phyloP scores from a whole-genome alignment of 139 green algal species.

The Medakamo hakoo region DNA sequence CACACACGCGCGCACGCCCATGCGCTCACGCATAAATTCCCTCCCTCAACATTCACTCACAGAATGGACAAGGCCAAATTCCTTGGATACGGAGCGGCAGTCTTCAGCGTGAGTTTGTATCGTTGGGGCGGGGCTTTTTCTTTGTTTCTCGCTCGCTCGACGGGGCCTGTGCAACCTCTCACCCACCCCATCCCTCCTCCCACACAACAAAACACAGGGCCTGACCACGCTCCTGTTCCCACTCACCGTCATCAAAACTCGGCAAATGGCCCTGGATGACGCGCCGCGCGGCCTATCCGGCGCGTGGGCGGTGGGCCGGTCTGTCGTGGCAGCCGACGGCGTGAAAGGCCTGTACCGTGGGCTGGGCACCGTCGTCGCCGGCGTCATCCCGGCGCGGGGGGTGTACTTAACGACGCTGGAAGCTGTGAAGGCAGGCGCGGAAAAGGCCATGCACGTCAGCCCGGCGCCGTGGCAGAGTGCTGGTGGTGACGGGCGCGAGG shows the following conservation, averaged over 20 bases:
- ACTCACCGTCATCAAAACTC: conserved; percentile 84
- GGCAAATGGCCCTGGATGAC: conserved; percentile 55
- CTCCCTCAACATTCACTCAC: not conserved
- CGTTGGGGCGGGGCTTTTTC: too few species aligned
- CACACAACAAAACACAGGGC: conserved; percentile 19
- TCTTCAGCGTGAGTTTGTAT: not conserved
- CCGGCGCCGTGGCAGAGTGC: not conserved
- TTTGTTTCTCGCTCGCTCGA: too few species aligned
- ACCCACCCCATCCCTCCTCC: too few species aligned
- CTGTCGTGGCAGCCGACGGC: conserved; percentile 55
- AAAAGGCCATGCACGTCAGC: not conserved
- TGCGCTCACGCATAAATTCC: too few species aligned
- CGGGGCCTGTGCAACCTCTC: too few species aligned
- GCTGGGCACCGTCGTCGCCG: conserved; percentile 52
- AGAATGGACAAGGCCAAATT: not conserved
- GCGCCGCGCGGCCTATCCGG: conserved; percentile 35
- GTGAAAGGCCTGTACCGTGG: conserved; percentile 77
- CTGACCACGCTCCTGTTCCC: conserved; percentile 71
- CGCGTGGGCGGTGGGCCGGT: conserved; percentile 25
- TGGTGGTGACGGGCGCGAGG: conserved; percentile 3
- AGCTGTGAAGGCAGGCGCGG: conserved; percentile 2
- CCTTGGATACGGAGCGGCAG: not conserved
- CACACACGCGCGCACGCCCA: too few species aligned
- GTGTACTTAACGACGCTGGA: conserved; percentile 15
- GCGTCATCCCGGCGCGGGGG: conserved; percentile 42